Base-by-base conservation (phyloP, 2,329 filamentous ascomycete species). In the Anthostomella pinea region DNA sequence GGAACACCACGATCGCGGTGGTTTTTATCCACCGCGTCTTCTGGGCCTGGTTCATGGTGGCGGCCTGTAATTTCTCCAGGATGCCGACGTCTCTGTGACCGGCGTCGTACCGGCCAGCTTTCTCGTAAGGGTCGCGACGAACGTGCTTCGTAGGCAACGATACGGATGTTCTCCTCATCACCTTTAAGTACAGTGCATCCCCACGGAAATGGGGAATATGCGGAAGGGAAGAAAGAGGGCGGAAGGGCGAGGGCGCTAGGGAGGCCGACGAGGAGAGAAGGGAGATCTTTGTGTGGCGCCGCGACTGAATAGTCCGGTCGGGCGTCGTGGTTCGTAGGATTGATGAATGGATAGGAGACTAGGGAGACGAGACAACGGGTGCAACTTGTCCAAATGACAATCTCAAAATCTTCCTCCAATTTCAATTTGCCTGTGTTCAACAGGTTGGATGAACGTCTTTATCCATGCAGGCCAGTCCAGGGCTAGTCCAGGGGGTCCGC, bases 21-120 rank as follows among this genome's bases (percentile, higher is more conserved):
- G 78, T 81, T 69, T 81, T 83, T 51, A 81, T 60, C 72, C 78
- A 83, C 59, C 80, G 76, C 48, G 77, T 70, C 62, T 73, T 75
- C 67, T 82, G 79, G 57, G 77, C 73, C 66, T 82, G 79, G 45
- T 77, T 74, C 70, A 79, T 77, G 63, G 69, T 75, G 57, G 69
- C 67, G 57, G 72, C 67, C 63, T 77, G 76, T 67, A 77, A 63
- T 51, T 68, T 77, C 62, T 70, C 67, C 59, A 79, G 61, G 41
- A 72, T 62, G 54, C 66, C 66, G 53, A 62, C 58, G 51, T 69
- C 64, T 57, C 65, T 66, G 49, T 68, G 64, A 52, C 67, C 62
- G 47, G 60, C 51, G 52, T 66, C 65, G 66, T 83, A 83, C 54
- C 79, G 75, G 55, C 69, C 75, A 53, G 73, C 72, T 58, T 83